Evolutionary conservation across 352 stramenopile genomes (phyloP), one percentile per base, ranked within the genome.

Genomic region (Hyaloperonospora arabidopsidis): DNA sequence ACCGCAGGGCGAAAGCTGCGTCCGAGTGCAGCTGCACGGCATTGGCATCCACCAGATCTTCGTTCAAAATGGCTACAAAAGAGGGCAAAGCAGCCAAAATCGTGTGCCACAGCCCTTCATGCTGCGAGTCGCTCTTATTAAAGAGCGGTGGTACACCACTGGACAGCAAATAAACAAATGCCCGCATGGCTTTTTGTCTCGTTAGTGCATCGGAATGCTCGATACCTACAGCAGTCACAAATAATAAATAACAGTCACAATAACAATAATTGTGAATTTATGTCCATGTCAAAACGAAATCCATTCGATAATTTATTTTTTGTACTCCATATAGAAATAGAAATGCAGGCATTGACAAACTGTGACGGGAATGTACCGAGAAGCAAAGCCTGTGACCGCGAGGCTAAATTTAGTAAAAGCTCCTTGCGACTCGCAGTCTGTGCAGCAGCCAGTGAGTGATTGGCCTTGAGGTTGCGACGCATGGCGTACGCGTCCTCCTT

Each of bases 401-500:
- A 72, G 14, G 84, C 84, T 43, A 93, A 67, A 52, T 93, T 84
- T 34, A 87, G 70, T n/a, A 93, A 61, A 45, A 93, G 59, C 51
- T 89, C 77, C 48, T 80, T 70, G 48, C 81, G 70, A 59, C 71
- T 80, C 44, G 74, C 68, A 23, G 67, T 68, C 36, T 78, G 60
- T 19, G 51, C 57, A 7, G 72, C 65, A 25, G 61, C 60, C 15
- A 58, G 63, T 44, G 78, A 72, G 63, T 83, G 74, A 59, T 91
- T 88, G 57, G 84, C 72, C 52, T 90, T 89, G 40, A 93, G 66
- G 57, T 93, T 93, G 55, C 84, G 80, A 22, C 84, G 79, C 59
- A 79, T 89, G 49, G 83, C 80, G 63, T 93, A 93, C 14, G 79
- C 84, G 64, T 93, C 84, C 62, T 93, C 84, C 51, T 93, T 93